A percentile compares a stretch with the other conserved stretches of the same genome.
phyloP scores from a whole-genome alignment of 495 filamentous ascomycete species.

The Antarctomyces pellizariae region DNA sequence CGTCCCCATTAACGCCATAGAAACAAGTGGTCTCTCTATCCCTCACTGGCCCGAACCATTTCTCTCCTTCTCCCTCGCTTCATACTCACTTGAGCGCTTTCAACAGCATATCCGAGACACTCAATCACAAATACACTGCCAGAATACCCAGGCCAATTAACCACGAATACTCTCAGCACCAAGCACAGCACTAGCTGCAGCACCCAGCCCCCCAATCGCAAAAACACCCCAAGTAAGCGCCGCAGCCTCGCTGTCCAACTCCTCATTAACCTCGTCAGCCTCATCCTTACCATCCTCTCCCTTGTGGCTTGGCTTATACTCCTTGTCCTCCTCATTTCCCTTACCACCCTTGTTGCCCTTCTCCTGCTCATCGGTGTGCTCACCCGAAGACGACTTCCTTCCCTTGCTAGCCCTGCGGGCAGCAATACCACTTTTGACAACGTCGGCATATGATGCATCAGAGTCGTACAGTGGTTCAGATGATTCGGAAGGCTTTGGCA shows the following conservation, averaged over 20 bases:
- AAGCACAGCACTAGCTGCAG: conserved; percentile 18
- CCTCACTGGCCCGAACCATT: too few species aligned
- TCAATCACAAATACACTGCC: too few species aligned
- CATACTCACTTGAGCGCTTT: too few species aligned
- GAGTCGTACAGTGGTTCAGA: background rate
- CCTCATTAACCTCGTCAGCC: conserved; percentile 14
- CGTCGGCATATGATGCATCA: background rate
- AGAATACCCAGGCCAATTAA: too few species aligned
- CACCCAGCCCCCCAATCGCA: conserved; percentile 18
- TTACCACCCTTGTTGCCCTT: conserved; percentile 9
- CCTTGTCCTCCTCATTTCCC: conserved; percentile 7
- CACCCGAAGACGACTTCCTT: conserved; percentile 8
- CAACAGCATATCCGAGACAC: too few species aligned
- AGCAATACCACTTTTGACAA: conserved; percentile 1
- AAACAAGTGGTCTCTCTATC: too few species aligned
- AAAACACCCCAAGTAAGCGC: conserved; percentile 22
- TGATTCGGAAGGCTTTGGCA: background rate
- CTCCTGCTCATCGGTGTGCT: conserved; percentile 6
- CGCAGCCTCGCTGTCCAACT: conserved; percentile 22
- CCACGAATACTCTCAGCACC: conserved; percentile 20
- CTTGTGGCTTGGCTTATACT: conserved; percentile 13
- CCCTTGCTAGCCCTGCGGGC: conserved; percentile 10
- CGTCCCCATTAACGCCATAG: too few species aligned
- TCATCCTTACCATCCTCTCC: conserved; percentile 8
- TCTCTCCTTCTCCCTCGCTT: too few species aligned